A percentile compares a stretch with the other conserved stretches of the same genome.
Conservation (phyloP, 208 protist species). For the Crithidia sp. region DNA sequence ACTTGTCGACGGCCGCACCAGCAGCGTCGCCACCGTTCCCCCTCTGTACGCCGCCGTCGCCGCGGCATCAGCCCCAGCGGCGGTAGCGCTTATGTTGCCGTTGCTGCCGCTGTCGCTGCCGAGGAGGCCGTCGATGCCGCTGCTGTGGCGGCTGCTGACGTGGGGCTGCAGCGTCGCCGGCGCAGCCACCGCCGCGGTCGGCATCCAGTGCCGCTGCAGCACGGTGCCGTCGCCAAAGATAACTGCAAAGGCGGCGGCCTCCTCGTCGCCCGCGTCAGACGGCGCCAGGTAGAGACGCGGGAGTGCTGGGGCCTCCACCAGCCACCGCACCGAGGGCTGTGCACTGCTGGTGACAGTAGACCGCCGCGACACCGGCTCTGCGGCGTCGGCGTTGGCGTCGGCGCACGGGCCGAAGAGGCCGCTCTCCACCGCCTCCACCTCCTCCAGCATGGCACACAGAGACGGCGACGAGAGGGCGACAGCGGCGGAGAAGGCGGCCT, state of each 20-base stretch:
- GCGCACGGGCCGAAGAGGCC: conserved; percentile 11
- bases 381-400: neutral
- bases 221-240: conserved; percentile 79
- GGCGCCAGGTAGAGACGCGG: conserved; percentile 76
- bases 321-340: conserved; percentile 50
- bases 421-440: conserved; percentile 26
- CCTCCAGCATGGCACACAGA: conserved; percentile 30
- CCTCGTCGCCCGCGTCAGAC: neutral
- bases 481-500: neutral
- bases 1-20: conserved; percentile 57
- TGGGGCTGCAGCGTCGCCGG: neutral
- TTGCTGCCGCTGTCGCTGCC: neutral
- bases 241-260: conserved; percentile 49
- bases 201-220: conserved; percentile 51
- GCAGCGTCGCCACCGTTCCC: conserved; percentile 56
- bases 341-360: neutral
- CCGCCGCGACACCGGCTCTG: neutral
- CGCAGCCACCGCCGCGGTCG: conserved; percentile 7
- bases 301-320: conserved; percentile 67
- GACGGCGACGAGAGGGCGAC: conserved; percentile 28
- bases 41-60: conserved; percentile 4
- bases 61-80: neutral
- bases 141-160: neutral
- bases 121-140: neutral
- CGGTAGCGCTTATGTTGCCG: neutral